Evolutionary conservation across 805 yeast genomes (phyloP).

Genomic region (Starmerella apicola): DNA sequence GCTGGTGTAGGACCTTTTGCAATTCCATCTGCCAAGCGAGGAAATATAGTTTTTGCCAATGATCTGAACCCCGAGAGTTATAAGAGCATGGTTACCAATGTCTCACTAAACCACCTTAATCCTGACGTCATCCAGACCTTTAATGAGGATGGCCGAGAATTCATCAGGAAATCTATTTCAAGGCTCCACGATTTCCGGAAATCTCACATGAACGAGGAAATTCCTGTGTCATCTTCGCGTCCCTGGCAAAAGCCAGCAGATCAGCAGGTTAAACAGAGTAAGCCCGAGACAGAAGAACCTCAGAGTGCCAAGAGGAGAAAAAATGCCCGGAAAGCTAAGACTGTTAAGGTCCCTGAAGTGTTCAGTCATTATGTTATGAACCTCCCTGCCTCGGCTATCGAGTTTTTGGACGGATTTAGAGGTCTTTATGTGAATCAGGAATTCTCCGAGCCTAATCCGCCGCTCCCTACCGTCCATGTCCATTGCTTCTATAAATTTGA

Average conservation of each 20-base stretch:
- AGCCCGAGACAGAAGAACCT: slow-evolving; percentile 3
- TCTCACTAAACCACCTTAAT: slow-evolving; percentile 47
- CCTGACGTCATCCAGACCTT: slow-evolving; percentile 42
- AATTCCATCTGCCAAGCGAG: slow-evolving; percentile 83
- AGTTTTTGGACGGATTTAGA: slow-evolving; percentile 61
- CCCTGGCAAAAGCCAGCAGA: slow-evolving; percentile 12
- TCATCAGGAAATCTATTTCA: slow-evolving; percentile 50
- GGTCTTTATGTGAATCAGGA: slow-evolving; percentile 47
- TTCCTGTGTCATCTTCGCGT: neutral
- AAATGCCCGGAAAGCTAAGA: slow-evolving; percentile 1
- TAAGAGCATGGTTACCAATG: slow-evolving; percentile 55
- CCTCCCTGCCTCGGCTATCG: slow-evolving; percentile 83
- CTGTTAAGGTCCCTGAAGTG: slow-evolving; percentile 35
- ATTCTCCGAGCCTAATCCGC: slow-evolving; percentile 34
- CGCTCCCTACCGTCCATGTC: slow-evolving; percentile 66
- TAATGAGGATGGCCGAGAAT: slow-evolving; percentile 73
- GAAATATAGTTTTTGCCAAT: slow-evolving; percentile 72
- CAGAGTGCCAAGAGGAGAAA: neutral
- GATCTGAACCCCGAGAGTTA: slow-evolving; percentile 85
- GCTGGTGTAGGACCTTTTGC: slow-evolving; percentile 99
- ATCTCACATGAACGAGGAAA: slow-evolving; percentile 23
- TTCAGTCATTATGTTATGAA: slow-evolving; percentile 82
- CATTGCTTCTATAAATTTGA: slow-evolving; percentile 87
- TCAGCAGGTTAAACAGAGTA: slow-evolving; percentile 21
- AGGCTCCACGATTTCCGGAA: slow-evolving; percentile 36